Conservation (phyloP, 1,139 yeast species). For the Pichia sp. region DNA sequence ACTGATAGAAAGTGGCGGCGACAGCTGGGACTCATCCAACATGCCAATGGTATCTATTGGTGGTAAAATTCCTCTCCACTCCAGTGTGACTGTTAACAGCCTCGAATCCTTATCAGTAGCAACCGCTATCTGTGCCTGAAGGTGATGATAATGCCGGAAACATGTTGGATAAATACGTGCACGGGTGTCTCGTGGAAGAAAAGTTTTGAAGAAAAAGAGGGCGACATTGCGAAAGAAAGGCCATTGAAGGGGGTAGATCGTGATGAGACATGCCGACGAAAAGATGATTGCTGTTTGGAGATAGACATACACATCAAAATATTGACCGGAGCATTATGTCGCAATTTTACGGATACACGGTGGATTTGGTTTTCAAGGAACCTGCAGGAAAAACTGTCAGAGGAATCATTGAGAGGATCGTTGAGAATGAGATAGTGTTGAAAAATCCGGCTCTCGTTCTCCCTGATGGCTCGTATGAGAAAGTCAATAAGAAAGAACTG, state of each 20-base stretch:
- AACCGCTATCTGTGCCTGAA: not conserved
- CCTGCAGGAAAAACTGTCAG: constrained; percentile 39
- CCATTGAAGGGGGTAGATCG: not conserved
- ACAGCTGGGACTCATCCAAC: not conserved
- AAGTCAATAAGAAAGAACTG: constrained; percentile 20
- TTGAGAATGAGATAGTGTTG: constrained; percentile 38
- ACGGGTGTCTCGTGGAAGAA: not conserved
- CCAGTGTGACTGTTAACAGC: not conserved
- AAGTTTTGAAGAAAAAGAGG: not conserved
- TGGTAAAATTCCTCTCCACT: no score
- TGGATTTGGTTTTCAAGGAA: constrained; percentile 44
- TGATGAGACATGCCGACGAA: not conserved
- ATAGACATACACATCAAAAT: not conserved
- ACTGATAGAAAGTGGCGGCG: not conserved
- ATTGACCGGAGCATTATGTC: constrained; percentile 26
- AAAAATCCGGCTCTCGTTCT: constrained; percentile 11
- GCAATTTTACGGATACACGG: constrained; percentile 54
- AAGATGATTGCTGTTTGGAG: no score
- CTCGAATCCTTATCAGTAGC: not conserved
- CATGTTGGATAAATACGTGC: not conserved
- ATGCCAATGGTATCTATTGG: no score
- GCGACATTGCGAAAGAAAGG: not conserved
- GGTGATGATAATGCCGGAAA: not conserved
- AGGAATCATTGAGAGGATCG: constrained; percentile 47
- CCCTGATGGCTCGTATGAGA: constrained; percentile 11